Conservation (phyloP, 2,329 filamentous ascomycete genomes). For the Penicillium concentricum region DNA sequence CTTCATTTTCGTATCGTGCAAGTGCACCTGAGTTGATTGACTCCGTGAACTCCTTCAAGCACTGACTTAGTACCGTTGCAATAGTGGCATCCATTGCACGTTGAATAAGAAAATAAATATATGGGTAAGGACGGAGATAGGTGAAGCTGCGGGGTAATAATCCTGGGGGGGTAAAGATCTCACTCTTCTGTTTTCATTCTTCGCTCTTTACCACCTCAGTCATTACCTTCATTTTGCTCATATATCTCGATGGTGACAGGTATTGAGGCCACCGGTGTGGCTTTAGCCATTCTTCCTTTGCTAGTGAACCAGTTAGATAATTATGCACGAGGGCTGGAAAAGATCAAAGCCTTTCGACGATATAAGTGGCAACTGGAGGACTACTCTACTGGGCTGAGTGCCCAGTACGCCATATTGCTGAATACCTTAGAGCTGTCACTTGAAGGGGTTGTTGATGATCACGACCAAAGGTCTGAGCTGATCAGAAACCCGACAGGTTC, state of each 20-base stretch:
- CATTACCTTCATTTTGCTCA: too few relatives aligned
- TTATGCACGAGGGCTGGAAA: constrained; percentile 21
- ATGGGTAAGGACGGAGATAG: too few relatives aligned
- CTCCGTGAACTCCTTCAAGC: neutral
- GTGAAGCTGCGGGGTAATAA: too few relatives aligned
- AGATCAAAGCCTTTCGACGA: constrained; percentile 11
- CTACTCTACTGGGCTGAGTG: constrained; percentile 3
- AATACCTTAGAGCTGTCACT: constrained; percentile 4
- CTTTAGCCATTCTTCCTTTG: constrained; percentile 23
- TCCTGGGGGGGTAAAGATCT: too few relatives aligned
- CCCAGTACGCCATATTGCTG: constrained; percentile 10
- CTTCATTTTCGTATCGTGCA: neutral
- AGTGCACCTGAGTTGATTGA: neutral
- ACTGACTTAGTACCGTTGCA: neutral
- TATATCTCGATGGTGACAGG: neutral
- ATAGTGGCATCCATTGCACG: neutral
- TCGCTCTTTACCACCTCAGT: too few relatives aligned
- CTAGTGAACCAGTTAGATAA: constrained; percentile 25
- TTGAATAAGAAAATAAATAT: too few relatives aligned
- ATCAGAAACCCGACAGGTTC: neutral
- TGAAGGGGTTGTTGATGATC: neutral
- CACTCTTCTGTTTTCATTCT: too few relatives aligned
- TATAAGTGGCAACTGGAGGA: constrained; percentile 14
- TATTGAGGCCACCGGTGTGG: constrained; percentile 16
- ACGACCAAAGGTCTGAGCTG: neutral